Evolutionary conservation across 106 monocot genomes (phyloP), one percentile per base, ranked within the genome.

Genomic region (Amphibolis antarctica): DNA sequence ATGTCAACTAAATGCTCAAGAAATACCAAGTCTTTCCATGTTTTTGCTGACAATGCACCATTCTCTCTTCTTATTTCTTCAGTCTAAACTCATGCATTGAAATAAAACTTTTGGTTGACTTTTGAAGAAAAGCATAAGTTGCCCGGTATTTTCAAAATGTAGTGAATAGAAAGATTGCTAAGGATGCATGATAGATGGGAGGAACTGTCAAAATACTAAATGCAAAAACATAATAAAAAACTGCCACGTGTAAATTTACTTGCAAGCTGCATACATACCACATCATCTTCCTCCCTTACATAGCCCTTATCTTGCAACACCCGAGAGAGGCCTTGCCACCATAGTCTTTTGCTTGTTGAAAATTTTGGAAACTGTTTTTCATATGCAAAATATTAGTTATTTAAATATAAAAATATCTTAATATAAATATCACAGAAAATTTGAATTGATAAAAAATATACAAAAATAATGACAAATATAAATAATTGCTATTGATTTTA

Each of bases 301-400:
- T 80, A 90, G 26, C 80, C 78, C 56, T 72, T 80, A 22, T 84
- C 77, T 72, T 80, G 71, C 68, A 98, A 65, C 64, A 87, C 85
- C 4, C 87, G 82, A 62, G 90, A 74, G 63, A 98, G 79, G 21
- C 96, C 96, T 63, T 77, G 81, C 96, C 89, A 96, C 94, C 89
- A 89, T 59, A 71, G 30, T 61, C 31, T 61, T 65, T 86, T 84
- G 56, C 44, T 85, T 53, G 80, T 42, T 23, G 74, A 76, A 66
- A 78, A 86, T 50, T 81, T 82, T 42, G 63, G 75, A 57, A 67
- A 80, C 89, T 86, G 76, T n/a, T 53, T n/a, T 28, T 66, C 18
- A 64, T 44, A 44, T 36, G 25, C 68, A 9, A 22, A 66, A 77
- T 36, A 46, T 10, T 11, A 18, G 10, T 7, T 31, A 19, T 31